Evolutionary conservation across 2,329 filamentous ascomycete genomes (phyloP), one percentile per base, ranked within the genome.

Genomic region (Teratosphaeria gauchensis): DNA sequence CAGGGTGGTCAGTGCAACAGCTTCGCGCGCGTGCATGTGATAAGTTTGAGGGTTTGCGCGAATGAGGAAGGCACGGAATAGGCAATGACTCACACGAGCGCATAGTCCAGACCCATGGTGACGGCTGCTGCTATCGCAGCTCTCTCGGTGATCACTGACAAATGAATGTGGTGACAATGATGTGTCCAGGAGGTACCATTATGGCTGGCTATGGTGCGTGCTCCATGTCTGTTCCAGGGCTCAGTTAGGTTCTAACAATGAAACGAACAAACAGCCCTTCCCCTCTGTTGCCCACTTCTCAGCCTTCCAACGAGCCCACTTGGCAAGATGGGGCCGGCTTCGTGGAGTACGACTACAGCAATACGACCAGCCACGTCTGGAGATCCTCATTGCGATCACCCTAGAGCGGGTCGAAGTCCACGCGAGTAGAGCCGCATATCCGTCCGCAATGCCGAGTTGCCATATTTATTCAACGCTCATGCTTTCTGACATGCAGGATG

Each of bases 31-130:
- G 46, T 52, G 53, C 53, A 53, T 31, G 38, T 30, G 48, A 52
- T 56, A 51, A 60, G 30, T 24, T 31, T 48, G 32, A 33, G 54
- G 51, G 24, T 56, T 42, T 48, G 42, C 33, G 51, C 54, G 38
- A 48, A 31, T 16, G 53, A 54, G 52, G 51, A 54, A 57, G 58
- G 51, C 16, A 32, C 30, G 55, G 11, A 30, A 35, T 14, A 30
- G 46, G n/a, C 52, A 19, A 56, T 56, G 53, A 76, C 82, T 71
- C 78, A 84, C 82, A 85, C 82, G 62, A 83, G 73, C 55, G 82
- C 82, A 77, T 85, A 85, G 63, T 84, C 82, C 73, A 76, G 79
- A 46, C 81, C 81, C 82, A 84, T 84, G 12, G 42, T 58, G 58
- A 7, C 52, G 38, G 16, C 21, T 31, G 55, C 51, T 51, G 54